Conservation (phyloP, 345 rosid genomes). For the Populus nigra region DNA sequence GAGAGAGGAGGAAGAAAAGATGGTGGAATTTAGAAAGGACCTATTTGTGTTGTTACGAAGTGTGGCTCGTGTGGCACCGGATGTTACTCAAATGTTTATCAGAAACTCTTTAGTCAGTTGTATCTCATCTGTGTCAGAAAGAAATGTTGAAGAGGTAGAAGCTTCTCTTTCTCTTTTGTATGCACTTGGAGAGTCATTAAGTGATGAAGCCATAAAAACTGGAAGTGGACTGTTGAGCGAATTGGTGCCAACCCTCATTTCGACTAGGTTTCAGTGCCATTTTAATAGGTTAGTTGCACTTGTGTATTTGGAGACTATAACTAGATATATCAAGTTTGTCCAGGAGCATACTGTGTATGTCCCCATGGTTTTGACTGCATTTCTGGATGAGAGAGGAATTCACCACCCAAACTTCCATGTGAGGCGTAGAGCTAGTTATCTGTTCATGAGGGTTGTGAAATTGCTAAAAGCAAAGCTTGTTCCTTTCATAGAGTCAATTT, state of each 20-base stretch:
- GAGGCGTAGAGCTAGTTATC: slow-evolving; percentile 82
- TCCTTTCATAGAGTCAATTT: slow-evolving; percentile 75
- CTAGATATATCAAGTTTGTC: slow-evolving; percentile 80
- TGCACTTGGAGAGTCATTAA: slow-evolving; percentile 82
- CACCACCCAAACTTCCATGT: slow-evolving; percentile 78
- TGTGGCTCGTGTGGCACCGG: slow-evolving; percentile 86
- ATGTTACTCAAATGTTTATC: slow-evolving; percentile 68
- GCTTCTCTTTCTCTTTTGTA: slow-evolving; percentile 90
- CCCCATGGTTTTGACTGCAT: slow-evolving; percentile 71
- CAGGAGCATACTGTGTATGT: slow-evolving; percentile 66
- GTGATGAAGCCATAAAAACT: slow-evolving; percentile 67
- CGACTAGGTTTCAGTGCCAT: slow-evolving; percentile 77
- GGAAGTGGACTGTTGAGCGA: slow-evolving; percentile 68
- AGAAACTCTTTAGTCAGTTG: slow-evolving; percentile 66
- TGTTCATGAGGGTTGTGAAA: slow-evolving; percentile 89
- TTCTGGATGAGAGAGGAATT: slow-evolving; percentile 95
- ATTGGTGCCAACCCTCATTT: slow-evolving; percentile 70
- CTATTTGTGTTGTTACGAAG: slow-evolving; percentile 71
- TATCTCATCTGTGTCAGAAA: slow-evolving; percentile 54
- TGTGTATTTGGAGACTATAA: slow-evolving; percentile 72
- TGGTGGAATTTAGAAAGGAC: slow-evolving; percentile 84
- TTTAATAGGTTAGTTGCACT: slow-evolving; percentile 84
- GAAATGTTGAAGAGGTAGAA: slow-evolving; percentile 89
- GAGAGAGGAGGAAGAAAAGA: slow-evolving; percentile 82
- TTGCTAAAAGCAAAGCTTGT: slow-evolving; percentile 80